Conservation (phyloP, 176 grass and related monocot species). For the Juncus inflexus region DNA sequence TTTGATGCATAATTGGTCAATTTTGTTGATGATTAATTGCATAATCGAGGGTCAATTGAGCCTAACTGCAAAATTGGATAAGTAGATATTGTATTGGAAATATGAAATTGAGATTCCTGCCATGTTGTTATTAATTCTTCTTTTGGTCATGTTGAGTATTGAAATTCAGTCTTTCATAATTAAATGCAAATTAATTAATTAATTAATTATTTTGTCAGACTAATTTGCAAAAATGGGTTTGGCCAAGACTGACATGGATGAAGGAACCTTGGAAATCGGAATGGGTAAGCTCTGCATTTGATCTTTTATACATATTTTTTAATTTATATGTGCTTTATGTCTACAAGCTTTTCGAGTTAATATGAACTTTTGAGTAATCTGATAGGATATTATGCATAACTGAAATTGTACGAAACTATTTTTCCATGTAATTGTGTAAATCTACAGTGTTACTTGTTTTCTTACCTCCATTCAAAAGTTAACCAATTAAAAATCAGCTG, state of each 20-base stretch:
- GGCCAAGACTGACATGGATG: slow-evolving; percentile 67
- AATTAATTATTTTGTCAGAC: slow-evolving; percentile 31
- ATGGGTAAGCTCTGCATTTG: slow-evolving; percentile 46
- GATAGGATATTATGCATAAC: background rate
- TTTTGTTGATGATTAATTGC: background rate
- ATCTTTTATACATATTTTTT: slow-evolving; percentile 1
- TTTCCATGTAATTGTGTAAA: no score
- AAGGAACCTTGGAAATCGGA: slow-evolving; percentile 76
- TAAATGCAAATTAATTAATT: no score
- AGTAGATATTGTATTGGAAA: no score
- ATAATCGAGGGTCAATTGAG: background rate
- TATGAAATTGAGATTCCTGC: no score
- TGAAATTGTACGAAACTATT: no score
- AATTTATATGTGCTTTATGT: background rate
- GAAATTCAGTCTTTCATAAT: no score
- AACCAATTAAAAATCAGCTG: no score
- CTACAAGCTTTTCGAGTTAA: background rate
- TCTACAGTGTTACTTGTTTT: no score
- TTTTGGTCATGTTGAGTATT: no score
- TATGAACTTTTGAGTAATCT: background rate
- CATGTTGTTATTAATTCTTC: no score
- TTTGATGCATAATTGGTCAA: background rate
- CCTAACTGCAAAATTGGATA: no score
- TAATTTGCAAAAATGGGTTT: slow-evolving; percentile 53
- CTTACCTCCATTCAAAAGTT: background rate